A percentile compares a stretch with the other conserved stretches of the same genome.
Conservation (phyloP, 768 basidiomycete genomes). For the Lactifluus piperatus region DNA sequence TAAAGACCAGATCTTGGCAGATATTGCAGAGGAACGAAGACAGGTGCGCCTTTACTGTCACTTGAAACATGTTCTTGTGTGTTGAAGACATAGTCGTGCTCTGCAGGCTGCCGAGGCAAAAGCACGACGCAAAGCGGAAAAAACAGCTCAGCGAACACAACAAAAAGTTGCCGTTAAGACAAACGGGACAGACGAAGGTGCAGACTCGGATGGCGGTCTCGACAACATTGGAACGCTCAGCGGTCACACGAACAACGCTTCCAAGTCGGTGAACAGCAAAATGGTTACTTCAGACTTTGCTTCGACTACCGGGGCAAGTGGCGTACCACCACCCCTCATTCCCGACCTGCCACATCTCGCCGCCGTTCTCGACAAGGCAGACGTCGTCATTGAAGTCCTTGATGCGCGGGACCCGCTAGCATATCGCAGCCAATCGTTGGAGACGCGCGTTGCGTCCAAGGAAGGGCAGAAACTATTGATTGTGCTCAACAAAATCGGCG, state of each 20-base stretch:
- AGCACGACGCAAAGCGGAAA: conserved; percentile 54
- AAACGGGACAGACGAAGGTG: conserved; percentile 15
- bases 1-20: conserved; percentile 90
- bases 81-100: background rate
- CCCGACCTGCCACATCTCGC: conserved; percentile 52
- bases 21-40: conserved; percentile 75
- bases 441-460: conserved; percentile 40
- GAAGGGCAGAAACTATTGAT: conserved; percentile 45
- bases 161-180: conserved; percentile 17
- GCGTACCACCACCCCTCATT: conserved; percentile 54
- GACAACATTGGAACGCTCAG: conserved; percentile 38
- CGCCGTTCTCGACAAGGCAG: conserved; percentile 64
- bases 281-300: conserved; percentile 16
- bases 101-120: conserved; percentile 71
- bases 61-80: background rate
- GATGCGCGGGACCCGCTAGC: conserved; percentile 79
- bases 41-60: conserved; percentile 37
- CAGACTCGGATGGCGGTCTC: conserved; percentile 26
- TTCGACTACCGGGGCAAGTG: conserved; percentile 37
- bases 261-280: conserved; percentile 18
- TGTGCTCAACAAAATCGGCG: conserved; percentile 86
- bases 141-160: conserved; percentile 38
- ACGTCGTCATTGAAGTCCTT: conserved; percentile 72
- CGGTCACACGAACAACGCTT: background rate
- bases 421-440: conserved; percentile 55